Percentiles rank a stretch among this genome's conserved stretches.
Conservation (phyloP, 345 rosid genomes). For the Populus euphratica region DNA sequence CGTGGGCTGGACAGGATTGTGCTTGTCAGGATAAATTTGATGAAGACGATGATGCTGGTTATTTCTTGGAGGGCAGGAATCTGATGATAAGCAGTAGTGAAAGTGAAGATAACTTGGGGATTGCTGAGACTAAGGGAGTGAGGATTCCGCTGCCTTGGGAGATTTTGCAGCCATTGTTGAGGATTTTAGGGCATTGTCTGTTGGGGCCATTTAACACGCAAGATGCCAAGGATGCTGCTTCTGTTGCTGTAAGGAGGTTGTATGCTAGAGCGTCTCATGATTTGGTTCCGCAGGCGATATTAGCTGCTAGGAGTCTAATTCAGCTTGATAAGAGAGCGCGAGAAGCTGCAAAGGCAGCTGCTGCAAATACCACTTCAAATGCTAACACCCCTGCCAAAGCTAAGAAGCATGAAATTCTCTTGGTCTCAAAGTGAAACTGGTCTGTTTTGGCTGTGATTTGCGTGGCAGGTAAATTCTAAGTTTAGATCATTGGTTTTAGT, state of each 20-base stretch:
- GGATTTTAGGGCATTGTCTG: constrained; percentile 82
- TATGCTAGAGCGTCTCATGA: constrained; percentile 95
- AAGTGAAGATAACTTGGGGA: constrained; percentile 33
- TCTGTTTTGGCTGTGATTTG: constrained; percentile 14
- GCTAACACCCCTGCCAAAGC: constrained; percentile 79
- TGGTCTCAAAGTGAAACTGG: constrained; percentile 76
- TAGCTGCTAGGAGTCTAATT: constrained; percentile 77
- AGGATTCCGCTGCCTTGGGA: constrained; percentile 96
- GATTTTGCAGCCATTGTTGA: constrained; percentile 67
- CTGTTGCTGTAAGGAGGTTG: constrained; percentile 66
- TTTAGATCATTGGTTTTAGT: background rate
- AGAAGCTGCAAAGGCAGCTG: constrained; percentile 35
- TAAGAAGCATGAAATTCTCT: constrained; percentile 77
- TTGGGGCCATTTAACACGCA: constrained; percentile 70
- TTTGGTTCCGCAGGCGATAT: constrained; percentile 78
- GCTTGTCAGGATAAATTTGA: constrained; percentile 54
- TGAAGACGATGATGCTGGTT: constrained; percentile 18
- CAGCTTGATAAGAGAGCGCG: constrained; percentile 75
- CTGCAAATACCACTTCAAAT: constrained; percentile 49
- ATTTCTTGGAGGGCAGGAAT: constrained; percentile 19
- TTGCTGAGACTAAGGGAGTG: constrained; percentile 43
- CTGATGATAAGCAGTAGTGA: constrained; percentile 16
- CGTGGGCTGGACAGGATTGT: constrained; percentile 93
- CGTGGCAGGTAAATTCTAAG: constrained; percentile 25
- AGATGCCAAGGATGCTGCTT: constrained; percentile 76